These are phyloP conservation scores for Trametes punicea DNA, from an alignment of 768 basidiomycete species.

Conservation along the genomic window DNA sequence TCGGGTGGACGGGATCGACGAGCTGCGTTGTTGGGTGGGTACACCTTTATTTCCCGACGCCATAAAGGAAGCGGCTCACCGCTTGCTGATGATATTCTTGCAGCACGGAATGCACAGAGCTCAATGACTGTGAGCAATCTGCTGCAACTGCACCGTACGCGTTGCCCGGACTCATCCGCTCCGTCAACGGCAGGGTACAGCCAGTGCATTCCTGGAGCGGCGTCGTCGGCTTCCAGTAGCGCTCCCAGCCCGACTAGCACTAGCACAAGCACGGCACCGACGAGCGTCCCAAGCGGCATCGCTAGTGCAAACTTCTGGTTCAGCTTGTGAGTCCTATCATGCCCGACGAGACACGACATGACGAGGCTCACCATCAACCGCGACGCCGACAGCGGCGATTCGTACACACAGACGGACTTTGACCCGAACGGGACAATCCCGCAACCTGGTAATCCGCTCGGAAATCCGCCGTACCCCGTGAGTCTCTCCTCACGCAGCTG, in stretches of 20 bases:
- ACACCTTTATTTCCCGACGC: not conserved
- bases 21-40: conserved; percentile 14
- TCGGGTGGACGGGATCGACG: conserved; percentile 16
- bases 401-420: conserved; percentile 59
- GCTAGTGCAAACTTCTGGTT: conserved; percentile 47
- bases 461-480: conserved; percentile 50
- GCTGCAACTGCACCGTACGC: too few species aligned
- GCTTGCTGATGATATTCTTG: not conserved
- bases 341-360: not conserved
- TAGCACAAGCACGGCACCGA: not conserved
- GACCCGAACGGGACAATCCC: conserved; percentile 39
- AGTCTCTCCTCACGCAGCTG: conserved; percentile 1
- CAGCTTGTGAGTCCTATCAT: conserved; percentile 42
- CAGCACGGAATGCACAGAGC: conserved; percentile 6
- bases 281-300: conserved; percentile 7
- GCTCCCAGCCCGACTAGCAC: conserved; percentile 1
- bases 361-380: not conserved
- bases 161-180: not conserved
- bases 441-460: conserved; percentile 44
- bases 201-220: conserved; percentile 16
- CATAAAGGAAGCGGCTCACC: not conserved
- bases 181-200: conserved; percentile 4
- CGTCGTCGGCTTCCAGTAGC: not conserved
- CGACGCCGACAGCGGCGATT: conserved; percentile 44
- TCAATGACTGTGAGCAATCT: conserved; percentile 8